Evolutionary conservation across 2,329 filamentous ascomycete species (phyloP).

Genomic region (Waltergamsia citrina): DNA sequence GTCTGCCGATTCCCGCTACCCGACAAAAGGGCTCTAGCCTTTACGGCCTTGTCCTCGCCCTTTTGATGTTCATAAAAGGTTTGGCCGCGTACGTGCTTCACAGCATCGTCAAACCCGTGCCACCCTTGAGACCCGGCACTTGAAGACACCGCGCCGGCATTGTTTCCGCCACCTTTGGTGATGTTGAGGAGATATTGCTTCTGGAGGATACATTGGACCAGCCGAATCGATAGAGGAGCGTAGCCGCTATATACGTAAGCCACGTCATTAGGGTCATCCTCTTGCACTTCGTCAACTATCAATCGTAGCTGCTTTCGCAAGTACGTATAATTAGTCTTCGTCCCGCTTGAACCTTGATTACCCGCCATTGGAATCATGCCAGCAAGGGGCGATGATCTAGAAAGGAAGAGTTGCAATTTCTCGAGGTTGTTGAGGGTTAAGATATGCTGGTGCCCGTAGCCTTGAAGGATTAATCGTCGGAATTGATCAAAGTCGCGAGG

Average conservation of each 20-base stretch:
- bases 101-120: slow-evolving; percentile 86
- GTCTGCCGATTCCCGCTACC: slow-evolving; percentile 74
- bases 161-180: slow-evolving; percentile 47
- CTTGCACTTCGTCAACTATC: slow-evolving; percentile 93
- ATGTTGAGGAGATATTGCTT: slow-evolving; percentile 74
- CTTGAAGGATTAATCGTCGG: slow-evolving; percentile 78
- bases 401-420: slow-evolving; percentile 77
- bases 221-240: slow-evolving; percentile 79
- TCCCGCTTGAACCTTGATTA: slow-evolving; percentile 41
- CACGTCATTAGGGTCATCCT: slow-evolving; percentile 87
- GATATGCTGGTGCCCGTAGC: slow-evolving; percentile 91
- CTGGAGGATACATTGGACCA: slow-evolving; percentile 88
- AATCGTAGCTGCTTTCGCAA: slow-evolving; percentile 78
- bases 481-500: slow-evolving; percentile 84
- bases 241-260: slow-evolving; percentile 98
- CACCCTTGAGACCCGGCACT: slow-evolving; percentile 66
- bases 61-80: slow-evolving; percentile 91
- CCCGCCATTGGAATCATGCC: slow-evolving; percentile 68
- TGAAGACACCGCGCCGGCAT: slow-evolving; percentile 18
- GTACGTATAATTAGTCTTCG: slow-evolving; percentile 83
- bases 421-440: slow-evolving; percentile 83
- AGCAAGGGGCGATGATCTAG: slow-evolving; percentile 67
- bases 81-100: slow-evolving; percentile 77
- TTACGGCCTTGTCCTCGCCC: slow-evolving; percentile 85
- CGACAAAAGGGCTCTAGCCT: slow-evolving; percentile 73